Evolutionary conservation across 2,329 filamentous ascomycete genomes (phyloP).

Genomic region (Cladosporium sp.): DNA sequence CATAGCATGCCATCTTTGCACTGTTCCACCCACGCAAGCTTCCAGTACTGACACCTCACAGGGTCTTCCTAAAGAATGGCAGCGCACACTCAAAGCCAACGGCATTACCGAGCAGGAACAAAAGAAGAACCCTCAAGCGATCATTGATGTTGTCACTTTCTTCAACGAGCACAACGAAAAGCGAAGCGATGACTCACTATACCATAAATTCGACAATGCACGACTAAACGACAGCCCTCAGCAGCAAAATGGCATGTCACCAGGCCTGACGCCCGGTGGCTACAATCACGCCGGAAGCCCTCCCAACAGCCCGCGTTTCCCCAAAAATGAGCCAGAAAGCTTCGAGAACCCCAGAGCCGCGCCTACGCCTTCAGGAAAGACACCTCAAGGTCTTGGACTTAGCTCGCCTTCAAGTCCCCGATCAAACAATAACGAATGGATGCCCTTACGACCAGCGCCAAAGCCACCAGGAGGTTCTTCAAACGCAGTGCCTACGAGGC

Average conservation of each 20-base stretch:
- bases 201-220: slow-evolving; percentile 94
- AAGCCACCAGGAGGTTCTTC: slow-evolving; percentile 61
- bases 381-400: slow-evolving; percentile 33
- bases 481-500: slow-evolving; percentile 42
- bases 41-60: slow-evolving; percentile 14
- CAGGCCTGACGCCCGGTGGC: slow-evolving; percentile 37
- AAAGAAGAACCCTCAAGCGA: slow-evolving; percentile 89
- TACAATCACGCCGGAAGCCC: slow-evolving; percentile 63
- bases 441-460: slow-evolving; percentile 75
- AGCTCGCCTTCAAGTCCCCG: slow-evolving; percentile 37
- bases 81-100: slow-evolving; percentile 87
- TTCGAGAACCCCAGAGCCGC: slow-evolving; percentile 95
- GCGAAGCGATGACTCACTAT: slow-evolving; percentile 75
- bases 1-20: background rate
- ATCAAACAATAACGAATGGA: slow-evolving; percentile 32
- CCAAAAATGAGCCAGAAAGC: slow-evolving; percentile 81
- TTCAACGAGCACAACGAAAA: slow-evolving; percentile 90
- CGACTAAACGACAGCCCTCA: slow-evolving; percentile 49
- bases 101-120: slow-evolving; percentile 95
- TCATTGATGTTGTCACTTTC: slow-evolving; percentile 92
- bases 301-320: slow-evolving; percentile 78
- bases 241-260: slow-evolving; percentile 19
- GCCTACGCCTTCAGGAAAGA: slow-evolving; percentile 40
- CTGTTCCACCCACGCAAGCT: background rate
- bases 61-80: slow-evolving; percentile 97